A percentile compares a stretch with the other conserved stretches of the same genome.
phyloP scores from a whole-genome alignment of 306 rosid species.

The Arachis hypogaea region DNA sequence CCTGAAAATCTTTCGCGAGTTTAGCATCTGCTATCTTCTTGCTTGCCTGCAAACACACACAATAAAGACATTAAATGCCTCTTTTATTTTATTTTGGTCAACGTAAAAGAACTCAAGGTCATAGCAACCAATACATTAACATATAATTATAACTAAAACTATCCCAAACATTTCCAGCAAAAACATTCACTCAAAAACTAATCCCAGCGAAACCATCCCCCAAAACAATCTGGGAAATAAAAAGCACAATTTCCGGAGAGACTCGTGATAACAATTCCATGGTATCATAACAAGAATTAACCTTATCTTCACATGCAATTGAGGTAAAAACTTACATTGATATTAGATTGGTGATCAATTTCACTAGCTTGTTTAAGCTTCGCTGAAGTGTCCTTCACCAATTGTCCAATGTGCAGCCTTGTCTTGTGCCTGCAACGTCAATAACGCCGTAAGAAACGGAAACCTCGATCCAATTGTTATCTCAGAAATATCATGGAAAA shows the following conservation, averaged over 20 bases:
- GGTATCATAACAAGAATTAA: neutral
- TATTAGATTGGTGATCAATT: constrained; percentile 73
- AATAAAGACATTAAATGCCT: constrained; percentile 19
- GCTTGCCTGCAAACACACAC: constrained; percentile 63
- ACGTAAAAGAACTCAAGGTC: constrained; percentile 21
- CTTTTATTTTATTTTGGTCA: neutral
- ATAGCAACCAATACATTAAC: constrained; percentile 4
- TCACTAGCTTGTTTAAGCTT: constrained; percentile 95
- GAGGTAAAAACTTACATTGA: constrained; percentile 49
- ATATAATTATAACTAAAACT: constrained; percentile 13
- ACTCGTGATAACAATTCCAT: constrained; percentile 16
- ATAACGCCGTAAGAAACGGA: neutral
- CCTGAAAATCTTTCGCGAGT: constrained; percentile 96
- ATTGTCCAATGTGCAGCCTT: constrained; percentile 84
- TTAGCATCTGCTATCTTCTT: constrained; percentile 97
- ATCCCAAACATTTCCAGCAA: neutral
- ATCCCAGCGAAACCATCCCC: neutral
- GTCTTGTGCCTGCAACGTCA: constrained; percentile 78
- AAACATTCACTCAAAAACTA: neutral
- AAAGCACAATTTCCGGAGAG: neutral
- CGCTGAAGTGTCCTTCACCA: constrained; percentile 93
- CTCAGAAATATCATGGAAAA: constrained; percentile 6
- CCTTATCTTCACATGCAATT: constrained; percentile 19
- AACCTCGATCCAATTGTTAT: constrained; percentile 23
- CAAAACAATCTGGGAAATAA: neutral